phyloP scores from a whole-genome alignment of 495 filamentous ascomycete species.

The Parathielavia hyrcaniae region DNA sequence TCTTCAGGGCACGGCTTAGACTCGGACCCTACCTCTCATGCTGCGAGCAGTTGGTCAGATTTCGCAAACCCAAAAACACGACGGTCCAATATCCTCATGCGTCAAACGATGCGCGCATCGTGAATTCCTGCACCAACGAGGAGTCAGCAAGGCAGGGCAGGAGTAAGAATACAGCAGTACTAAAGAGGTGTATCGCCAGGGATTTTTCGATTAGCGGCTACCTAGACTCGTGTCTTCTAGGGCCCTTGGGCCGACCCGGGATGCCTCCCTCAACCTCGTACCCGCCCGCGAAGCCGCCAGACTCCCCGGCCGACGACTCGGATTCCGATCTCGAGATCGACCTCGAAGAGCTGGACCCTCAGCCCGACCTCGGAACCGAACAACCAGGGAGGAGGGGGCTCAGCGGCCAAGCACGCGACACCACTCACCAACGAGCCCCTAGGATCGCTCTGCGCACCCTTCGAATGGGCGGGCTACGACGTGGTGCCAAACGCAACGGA shows the following conservation, averaged over 20 bases:
- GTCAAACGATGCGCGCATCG: not conserved
- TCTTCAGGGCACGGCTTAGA: no score
- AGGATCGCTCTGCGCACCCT: slow-evolving; percentile 66
- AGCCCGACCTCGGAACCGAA: slow-evolving; percentile 29
- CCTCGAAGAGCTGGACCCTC: slow-evolving; percentile 64
- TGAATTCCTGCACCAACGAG: not conserved
- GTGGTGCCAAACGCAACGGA: slow-evolving; percentile 45
- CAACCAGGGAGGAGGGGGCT: slow-evolving; percentile 34
- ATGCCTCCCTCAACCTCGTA: slow-evolving; percentile 50
- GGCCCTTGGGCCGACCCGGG: slow-evolving; percentile 38
- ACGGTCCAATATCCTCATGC: not conserved
- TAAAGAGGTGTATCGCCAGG: not conserved
- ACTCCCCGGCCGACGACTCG: slow-evolving; percentile 48
- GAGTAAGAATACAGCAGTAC: not conserved
- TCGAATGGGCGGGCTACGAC: slow-evolving; percentile 53
- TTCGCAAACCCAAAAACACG: not conserved
- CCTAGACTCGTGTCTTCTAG: not conserved
- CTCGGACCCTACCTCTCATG: no score
- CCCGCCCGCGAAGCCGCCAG: slow-evolving; percentile 45
- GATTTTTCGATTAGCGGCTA: not conserved
- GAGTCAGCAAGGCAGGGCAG: not conserved
- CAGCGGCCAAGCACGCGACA: slow-evolving; percentile 35
- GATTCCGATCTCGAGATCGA: slow-evolving; percentile 69
- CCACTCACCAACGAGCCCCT: slow-evolving; percentile 43
- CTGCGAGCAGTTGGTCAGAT: not conserved